phyloP scores from a whole-genome alignment of 148 eudicot genomes.

The Tetragonia tetragonoides region DNA sequence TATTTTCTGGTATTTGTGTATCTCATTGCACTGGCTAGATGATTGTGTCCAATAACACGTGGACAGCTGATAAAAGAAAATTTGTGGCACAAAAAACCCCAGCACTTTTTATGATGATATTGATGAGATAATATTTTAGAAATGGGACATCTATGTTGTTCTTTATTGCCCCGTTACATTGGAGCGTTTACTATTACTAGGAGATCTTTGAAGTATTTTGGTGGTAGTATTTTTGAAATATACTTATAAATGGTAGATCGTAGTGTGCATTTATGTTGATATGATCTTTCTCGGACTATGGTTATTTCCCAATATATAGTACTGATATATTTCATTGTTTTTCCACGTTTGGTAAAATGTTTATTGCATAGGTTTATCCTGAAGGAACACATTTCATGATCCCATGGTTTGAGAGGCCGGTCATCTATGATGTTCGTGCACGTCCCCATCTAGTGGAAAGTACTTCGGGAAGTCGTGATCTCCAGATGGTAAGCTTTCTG shows the following conservation, averaged over 20 bases:
- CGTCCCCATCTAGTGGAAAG: slow-evolving; percentile 90
- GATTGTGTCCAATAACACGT: background rate
- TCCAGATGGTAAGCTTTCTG: slow-evolving; percentile 70
- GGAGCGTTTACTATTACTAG: too few relatives aligned
- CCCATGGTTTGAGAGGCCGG: slow-evolving; percentile 95
- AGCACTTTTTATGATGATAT: too few relatives aligned
- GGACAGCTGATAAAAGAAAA: too few relatives aligned
- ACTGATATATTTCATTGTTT: background rate
- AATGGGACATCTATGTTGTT: too few relatives aligned
- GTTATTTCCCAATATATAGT: background rate
- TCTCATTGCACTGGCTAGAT: background rate
- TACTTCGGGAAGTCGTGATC: slow-evolving; percentile 96
- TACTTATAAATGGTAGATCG: too few relatives aligned
- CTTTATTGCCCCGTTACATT: too few relatives aligned
- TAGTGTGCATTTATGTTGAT: background rate
- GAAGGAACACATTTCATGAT: slow-evolving; percentile 92
- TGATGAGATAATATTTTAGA: too few relatives aligned
- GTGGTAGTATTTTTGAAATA: too few relatives aligned
- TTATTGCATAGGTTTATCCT: slow-evolving; percentile 68
- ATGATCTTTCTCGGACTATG: background rate
- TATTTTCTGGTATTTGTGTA: background rate
- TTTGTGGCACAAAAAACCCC: too few relatives aligned
- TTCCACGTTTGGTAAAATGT: background rate
- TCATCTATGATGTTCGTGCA: slow-evolving; percentile 93
- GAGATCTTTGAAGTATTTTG: too few relatives aligned